Conservation (phyloP, 345 rosid species). For the Syzygium aromaticum region DNA sequence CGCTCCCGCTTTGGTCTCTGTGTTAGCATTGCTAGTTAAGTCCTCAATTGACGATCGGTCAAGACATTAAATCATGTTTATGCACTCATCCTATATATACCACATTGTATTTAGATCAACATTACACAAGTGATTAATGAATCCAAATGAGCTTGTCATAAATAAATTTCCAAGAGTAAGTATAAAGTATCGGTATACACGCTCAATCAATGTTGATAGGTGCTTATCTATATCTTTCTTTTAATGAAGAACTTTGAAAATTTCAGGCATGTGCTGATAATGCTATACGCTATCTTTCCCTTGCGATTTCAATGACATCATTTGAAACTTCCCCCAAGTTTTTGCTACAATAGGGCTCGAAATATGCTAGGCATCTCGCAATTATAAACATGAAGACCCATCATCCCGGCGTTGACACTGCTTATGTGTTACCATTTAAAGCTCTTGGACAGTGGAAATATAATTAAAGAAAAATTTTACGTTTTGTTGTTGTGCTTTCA, state of each 20-base stretch:
- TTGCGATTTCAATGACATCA: not conserved
- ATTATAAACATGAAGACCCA: not conserved
- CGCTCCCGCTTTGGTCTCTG: too few species aligned
- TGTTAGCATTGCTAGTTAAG: too few species aligned
- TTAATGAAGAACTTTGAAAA: not conserved
- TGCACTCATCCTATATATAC: too few species aligned
- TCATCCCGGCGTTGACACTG: not conserved
- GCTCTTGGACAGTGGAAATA: not conserved
- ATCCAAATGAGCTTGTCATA: too few species aligned
- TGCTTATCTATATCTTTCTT: too few species aligned
- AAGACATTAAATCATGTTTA: too few species aligned
- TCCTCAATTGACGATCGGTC: too few species aligned
- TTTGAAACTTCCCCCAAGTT: not conserved
- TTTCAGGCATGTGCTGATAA: not conserved
- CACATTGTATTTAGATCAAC: too few species aligned
- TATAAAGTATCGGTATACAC: too few species aligned
- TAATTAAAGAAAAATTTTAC: not conserved
- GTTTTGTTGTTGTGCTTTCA: not conserved
- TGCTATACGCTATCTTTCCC: not conserved
- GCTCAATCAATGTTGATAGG: too few species aligned
- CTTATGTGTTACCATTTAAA: not conserved
- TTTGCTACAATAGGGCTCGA: not conserved
- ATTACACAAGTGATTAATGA: too few species aligned
- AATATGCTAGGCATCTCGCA: not conserved
- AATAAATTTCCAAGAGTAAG: too few species aligned